phyloP scores from a whole-genome alignment of 2,329 filamentous ascomycete species.

The Chrysosporium queenslandicum region DNA sequence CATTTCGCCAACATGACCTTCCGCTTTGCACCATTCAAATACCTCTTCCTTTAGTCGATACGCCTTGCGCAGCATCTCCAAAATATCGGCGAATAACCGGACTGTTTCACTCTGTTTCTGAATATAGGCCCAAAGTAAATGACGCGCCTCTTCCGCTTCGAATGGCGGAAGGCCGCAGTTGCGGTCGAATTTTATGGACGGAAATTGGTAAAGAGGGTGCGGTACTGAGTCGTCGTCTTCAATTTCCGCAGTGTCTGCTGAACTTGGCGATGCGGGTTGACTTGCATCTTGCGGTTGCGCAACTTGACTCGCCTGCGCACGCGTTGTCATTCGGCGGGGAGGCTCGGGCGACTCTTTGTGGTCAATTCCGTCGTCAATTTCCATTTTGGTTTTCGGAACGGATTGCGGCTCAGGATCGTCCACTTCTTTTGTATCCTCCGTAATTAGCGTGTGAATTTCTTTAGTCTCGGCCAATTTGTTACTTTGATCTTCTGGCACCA shows the following conservation, averaged over 20 bases:
- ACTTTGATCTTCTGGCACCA: not conserved
- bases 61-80: constrained; percentile 48
- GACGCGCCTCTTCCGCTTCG: constrained; percentile 54
- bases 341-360: constrained; percentile 28
- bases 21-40: constrained; percentile 51
- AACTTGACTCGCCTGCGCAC: constrained; percentile 34
- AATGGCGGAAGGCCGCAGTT: constrained; percentile 48
- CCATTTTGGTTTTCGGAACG: not conserved
- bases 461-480: not conserved
- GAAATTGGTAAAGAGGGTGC: constrained; percentile 50
- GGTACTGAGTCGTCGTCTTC: constrained; percentile 48
- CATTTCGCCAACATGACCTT: constrained; percentile 55
- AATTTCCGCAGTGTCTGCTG: constrained; percentile 28
- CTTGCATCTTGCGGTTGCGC: constrained; percentile 24
- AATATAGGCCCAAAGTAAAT: constrained; percentile 51
- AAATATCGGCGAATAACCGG: constrained; percentile 46
- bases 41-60: constrained; percentile 51
- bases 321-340: constrained; percentile 39
- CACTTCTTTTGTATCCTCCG: not conserved
- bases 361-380: not conserved
- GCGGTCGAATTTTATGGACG: constrained; percentile 42
- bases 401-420: not conserved
- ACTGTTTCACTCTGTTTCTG: constrained; percentile 58
- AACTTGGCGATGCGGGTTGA: constrained; percentile 23
- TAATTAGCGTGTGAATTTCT: not conserved